Evolutionary conservation across 164 flowering plant species (phyloP), one percentile per base, ranked within the genome.

Genomic region (Tetrastigma voinierianum): DNA sequence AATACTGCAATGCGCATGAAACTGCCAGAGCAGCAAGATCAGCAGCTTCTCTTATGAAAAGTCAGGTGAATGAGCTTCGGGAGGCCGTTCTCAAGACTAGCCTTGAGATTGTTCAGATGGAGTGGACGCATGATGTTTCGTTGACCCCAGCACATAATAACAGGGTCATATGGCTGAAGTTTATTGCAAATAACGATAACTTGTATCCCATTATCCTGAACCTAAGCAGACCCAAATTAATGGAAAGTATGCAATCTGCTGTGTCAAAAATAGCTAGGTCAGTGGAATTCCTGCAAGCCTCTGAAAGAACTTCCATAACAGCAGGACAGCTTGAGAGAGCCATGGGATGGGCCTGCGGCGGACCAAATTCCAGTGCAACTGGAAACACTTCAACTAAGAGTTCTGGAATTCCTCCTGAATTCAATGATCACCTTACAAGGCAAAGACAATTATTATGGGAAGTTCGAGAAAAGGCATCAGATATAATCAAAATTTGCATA

Each of bases 331-430:
- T 95, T 69, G 97, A 95, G 82, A 84, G 97, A 81, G 96, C 97
- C 47, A 95, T 95, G 98, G 88, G 87, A 18, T 95, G 98, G 98
- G 98, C 97, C 59, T 95, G 98, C 82, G 98, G 89, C 59, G 96
- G 89, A 21, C 86, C 95, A 70, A 85, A 65, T 77, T 58, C 89
- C 13, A 80, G 80, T 76, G 70, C 84, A 32, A 48, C 66, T 56
- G 84, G 85, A 62, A 85, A 67, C 80, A n/a, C 75, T 18, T 78
- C 82, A 19, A 66, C 70, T 25, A 89, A 85, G 76, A 78, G 61
- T 76, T 78, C 96, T 19, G 96, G 97, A 70, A 89, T 94, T 71
- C 98, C 98, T 68, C 78, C 86, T 57, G 88, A 87, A 74, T 95
- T 95, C 70, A 93, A 90, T 80, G 87, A 91, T 53, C 96, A 95